Evolutionary conservation across 768 basidiomycete species (phyloP).

Genomic region (Leccinum olivaceopallidum): DNA sequence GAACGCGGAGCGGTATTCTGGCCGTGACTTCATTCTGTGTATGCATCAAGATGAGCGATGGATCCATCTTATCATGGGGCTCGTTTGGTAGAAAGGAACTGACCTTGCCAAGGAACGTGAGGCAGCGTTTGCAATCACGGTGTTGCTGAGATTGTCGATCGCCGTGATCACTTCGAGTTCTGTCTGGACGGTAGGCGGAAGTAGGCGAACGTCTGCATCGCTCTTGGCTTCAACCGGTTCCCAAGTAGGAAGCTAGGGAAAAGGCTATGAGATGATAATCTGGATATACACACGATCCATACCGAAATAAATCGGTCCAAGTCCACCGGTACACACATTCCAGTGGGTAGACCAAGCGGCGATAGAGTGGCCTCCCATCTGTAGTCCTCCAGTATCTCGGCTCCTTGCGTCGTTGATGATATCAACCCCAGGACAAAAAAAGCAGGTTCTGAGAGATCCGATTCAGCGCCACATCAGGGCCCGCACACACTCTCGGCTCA

Average conservation of each 20-base stretch:
- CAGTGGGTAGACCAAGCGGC: conserved; percentile 83
- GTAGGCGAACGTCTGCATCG: conserved; percentile 47
- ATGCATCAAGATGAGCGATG: conserved; percentile 2
- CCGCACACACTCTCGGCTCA: conserved; percentile 39
- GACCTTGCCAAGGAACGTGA: conserved; percentile 88
- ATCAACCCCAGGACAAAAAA: conserved; percentile 92
- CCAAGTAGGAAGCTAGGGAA: conserved; percentile 73
- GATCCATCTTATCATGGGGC: too few relatives aligned
- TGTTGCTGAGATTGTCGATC: conserved; percentile 92
- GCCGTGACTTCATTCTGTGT: conserved; percentile 71
- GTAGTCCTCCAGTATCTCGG: conserved; percentile 90
- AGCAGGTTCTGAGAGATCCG: conserved; percentile 74
- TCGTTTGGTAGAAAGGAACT: conserved; percentile 20
- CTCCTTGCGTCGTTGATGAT: conserved; percentile 88
- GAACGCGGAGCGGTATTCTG: conserved; percentile 76
- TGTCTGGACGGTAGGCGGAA: conserved; percentile 62
- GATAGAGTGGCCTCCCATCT: conserved; percentile 91
- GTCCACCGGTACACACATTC: conserved; percentile 88
- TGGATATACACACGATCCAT: conserved; percentile 28
- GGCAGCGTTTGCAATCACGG: conserved; percentile 93
- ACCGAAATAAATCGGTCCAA: conserved; percentile 80
- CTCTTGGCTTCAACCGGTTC: conserved; percentile 35
- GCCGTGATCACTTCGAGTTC: conserved; percentile 87
- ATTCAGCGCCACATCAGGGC: conserved; percentile 10
- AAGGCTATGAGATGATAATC: conserved; percentile 8